A percentile compares a stretch with the other conserved stretches of the same genome.
Evolutionary conservation across 805 yeast genomes (phyloP).

Genomic region (Saccharomycopsis olivae): DNA sequence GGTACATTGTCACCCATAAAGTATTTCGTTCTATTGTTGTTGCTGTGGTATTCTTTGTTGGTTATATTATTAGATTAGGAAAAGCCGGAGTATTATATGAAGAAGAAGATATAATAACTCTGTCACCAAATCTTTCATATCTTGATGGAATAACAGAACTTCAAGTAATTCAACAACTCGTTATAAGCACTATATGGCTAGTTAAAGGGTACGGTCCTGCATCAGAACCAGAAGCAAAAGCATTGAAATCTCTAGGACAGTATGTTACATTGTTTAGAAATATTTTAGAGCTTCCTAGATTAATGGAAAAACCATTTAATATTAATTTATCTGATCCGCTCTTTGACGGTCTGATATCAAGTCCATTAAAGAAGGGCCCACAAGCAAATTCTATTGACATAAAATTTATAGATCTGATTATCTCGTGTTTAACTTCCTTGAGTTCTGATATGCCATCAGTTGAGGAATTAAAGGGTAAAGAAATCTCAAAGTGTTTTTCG

Average conservation of each 20-base stretch:
- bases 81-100: constrained; percentile 52
- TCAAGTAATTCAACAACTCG: constrained; percentile 6
- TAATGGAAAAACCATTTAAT: neutral
- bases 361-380: no score
- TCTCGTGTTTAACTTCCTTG: neutral
- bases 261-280: constrained; percentile 3
- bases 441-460: no score
- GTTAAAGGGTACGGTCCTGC: neutral
- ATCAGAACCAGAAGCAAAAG: neutral
- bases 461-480: neutral
- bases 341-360: neutral
- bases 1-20: constrained; percentile 39
- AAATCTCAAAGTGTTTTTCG: constrained; percentile 20
- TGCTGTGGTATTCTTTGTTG: constrained; percentile 46
- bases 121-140: constrained; percentile 45
- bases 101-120: constrained; percentile 66
- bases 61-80: constrained; percentile 36
- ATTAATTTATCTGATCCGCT: constrained; percentile 8
- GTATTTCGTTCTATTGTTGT: constrained; percentile 41
- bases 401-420: no score
- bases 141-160: constrained; percentile 17
- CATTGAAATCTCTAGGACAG: neutral
- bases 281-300: constrained; percentile 6
- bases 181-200: constrained; percentile 5
- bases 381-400: neutral